A percentile compares a stretch with the other conserved stretches of the same genome.
Evolutionary conservation across 2,329 filamentous ascomycete genomes (phyloP).

Genomic region (Juglanconis sp.): DNA sequence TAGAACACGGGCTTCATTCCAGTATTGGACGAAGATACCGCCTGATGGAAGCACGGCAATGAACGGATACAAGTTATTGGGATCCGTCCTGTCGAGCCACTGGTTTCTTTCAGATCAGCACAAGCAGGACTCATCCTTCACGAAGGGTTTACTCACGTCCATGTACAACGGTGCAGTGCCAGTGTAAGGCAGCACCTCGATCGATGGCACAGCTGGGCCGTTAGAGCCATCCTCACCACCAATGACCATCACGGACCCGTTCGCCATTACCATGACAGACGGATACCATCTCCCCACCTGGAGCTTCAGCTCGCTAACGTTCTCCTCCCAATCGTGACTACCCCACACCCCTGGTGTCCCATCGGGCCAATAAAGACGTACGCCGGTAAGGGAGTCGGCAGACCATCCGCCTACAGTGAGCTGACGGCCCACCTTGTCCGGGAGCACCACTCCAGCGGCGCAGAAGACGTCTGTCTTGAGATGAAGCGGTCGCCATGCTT

Average conservation of each 20-base stretch:
- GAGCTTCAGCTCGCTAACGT: conserved; percentile 42
- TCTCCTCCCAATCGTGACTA: conserved; percentile 54
- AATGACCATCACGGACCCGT: conserved; percentile 54
- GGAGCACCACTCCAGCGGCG: conserved; percentile 53
- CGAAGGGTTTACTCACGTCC: conserved; percentile 26
- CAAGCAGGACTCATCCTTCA: background rate
- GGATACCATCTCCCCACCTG: conserved; percentile 55
- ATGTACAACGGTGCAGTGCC: conserved; percentile 41
- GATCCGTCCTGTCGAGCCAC: conserved; percentile 52
- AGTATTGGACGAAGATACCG: conserved; percentile 55
- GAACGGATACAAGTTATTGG: conserved; percentile 60
- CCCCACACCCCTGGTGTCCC: conserved; percentile 45
- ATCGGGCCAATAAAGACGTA: conserved; percentile 56
- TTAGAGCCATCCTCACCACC: conserved; percentile 53
- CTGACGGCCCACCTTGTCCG: conserved; percentile 56
- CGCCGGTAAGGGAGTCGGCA: conserved; percentile 48
- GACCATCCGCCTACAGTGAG: conserved; percentile 59
- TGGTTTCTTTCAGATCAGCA: background rate
- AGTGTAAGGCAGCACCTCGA: conserved; percentile 51
- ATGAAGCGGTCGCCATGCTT: conserved; percentile 52
- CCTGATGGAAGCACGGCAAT: conserved; percentile 49
- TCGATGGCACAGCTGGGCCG: conserved; percentile 44
- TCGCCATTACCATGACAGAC: conserved; percentile 49
- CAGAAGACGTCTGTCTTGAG: conserved; percentile 59
- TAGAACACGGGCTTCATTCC: conserved; percentile 56